A percentile compares a stretch with the other conserved stretches of the same genome.
Conservation (phyloP, 495 filamentous ascomycete genomes). For the Wilcoxina mikolae region DNA sequence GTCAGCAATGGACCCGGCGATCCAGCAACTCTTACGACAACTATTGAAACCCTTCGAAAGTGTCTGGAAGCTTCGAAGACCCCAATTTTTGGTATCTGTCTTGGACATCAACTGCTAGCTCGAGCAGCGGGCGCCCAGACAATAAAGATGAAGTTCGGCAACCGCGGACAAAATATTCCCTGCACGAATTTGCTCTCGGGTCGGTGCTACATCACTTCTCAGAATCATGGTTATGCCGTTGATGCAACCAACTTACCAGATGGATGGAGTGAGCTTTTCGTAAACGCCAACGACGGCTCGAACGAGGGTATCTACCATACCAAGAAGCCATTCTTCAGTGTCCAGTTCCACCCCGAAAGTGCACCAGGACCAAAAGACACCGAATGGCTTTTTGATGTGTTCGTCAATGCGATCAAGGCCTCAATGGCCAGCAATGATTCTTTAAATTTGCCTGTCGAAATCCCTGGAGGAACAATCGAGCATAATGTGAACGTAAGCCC, state of each 20-base stretch:
- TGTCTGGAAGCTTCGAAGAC: conserved; percentile 59
- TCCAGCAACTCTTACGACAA: conserved; percentile 62
- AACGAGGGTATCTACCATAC: conserved; percentile 92
- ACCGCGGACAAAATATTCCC: conserved; percentile 95
- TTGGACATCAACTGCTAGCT: conserved; percentile 89
- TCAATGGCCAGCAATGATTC: conserved; percentile 34
- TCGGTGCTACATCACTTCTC: conserved; percentile 94
- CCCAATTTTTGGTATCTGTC: conserved; percentile 90
- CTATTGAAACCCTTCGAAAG: conserved; percentile 57
- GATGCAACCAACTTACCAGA: conserved; percentile 57
- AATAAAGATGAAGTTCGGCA: conserved; percentile 95
- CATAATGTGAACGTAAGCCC: conserved; percentile 66
- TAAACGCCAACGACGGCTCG: conserved; percentile 94
- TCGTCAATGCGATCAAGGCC: conserved; percentile 66
- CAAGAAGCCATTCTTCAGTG: conserved; percentile 82
- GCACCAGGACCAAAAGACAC: conserved; percentile 93
- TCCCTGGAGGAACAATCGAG: conserved; percentile 66
- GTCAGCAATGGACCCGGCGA: conserved; percentile 96
- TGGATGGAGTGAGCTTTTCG: conserved; percentile 83
- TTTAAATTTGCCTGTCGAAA: conserved; percentile 54
- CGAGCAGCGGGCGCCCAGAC: conserved; percentile 80
- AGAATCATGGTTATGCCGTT: conserved; percentile 93
- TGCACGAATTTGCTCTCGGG: conserved; percentile 89
- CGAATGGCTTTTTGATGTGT: conserved; percentile 92
- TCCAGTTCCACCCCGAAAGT: conserved; percentile 97